Evolutionary conservation across 192 early-diverging fungal species (phyloP).

Genomic region (Paraglomus occultum): DNA sequence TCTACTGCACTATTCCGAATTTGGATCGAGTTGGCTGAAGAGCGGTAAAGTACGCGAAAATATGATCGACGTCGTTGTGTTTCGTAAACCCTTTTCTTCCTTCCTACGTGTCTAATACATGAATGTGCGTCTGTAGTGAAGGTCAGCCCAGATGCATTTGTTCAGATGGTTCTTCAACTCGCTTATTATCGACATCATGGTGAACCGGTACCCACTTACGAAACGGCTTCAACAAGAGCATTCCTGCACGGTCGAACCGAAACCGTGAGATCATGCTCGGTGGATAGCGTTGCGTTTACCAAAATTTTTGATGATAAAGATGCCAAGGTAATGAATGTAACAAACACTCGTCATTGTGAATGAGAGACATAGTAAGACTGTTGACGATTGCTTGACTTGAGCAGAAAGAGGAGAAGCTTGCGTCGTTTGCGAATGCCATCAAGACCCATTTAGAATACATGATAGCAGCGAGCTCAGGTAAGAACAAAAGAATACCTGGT

Average conservation of each 20-base stretch:
- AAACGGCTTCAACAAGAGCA: conserved; percentile 68
- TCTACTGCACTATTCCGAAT: conserved; percentile 67
- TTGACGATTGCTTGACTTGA: not conserved
- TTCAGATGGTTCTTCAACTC: conserved; percentile 88
- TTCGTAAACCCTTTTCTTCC: not conserved
- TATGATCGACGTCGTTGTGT: not conserved
- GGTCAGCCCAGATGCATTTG: conserved; percentile 83
- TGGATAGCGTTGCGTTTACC: conserved; percentile 76
- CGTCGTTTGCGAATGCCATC: conserved; percentile 61
- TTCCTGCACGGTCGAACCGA: conserved; percentile 90
- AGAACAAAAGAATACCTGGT: conserved; percentile 13
- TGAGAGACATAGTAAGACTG: not conserved
- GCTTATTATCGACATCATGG: conserved; percentile 78
- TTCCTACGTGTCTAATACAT: not conserved
- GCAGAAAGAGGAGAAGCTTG: conserved; percentile 47
- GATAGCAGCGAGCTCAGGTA: conserved; percentile 64
- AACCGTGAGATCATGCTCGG: conserved; percentile 80
- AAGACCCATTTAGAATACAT: conserved; percentile 71
- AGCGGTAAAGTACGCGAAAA: conserved; percentile 36
- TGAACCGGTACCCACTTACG: conserved; percentile 68
- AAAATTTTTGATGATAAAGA: conserved; percentile 71
- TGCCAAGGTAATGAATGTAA: conserved; percentile 36
- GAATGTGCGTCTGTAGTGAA: conserved; percentile 42
- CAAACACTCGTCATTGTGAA: not conserved
- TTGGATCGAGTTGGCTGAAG: conserved; percentile 87